These are phyloP conservation scores for Paramyrothecium sp. DNA, from an alignment of 2,329 filamentous ascomycete species.

Conservation along the genomic window DNA sequence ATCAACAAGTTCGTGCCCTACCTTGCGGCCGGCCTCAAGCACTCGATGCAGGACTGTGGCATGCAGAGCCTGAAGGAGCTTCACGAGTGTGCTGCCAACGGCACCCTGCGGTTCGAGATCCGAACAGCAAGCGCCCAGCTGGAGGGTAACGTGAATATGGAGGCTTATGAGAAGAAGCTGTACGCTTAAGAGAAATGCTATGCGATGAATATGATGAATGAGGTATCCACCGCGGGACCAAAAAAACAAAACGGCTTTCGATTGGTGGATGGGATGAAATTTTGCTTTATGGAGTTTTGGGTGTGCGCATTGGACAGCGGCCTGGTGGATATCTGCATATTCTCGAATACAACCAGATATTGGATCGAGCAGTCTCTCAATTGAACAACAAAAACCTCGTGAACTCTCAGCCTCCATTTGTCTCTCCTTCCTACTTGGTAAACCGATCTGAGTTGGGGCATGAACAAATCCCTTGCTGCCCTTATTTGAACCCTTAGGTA, in stretches of 20 bases:
- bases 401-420: not conserved
- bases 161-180: conserved; percentile 99
- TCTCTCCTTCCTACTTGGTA: too few species aligned
- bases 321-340: not conserved
- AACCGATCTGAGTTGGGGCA: too few species aligned
- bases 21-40: conserved; percentile 91
- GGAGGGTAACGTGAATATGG: conserved; percentile 97
- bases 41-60: conserved; percentile 95
- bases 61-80: conserved; percentile 76
- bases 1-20: conserved; percentile 96
- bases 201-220: conserved; percentile 13
- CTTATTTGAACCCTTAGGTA: too few species aligned
- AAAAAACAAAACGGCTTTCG: conserved; percentile 11
- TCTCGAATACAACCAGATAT: not conserved
- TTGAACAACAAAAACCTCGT: not conserved
- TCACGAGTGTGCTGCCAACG: conserved; percentile 70
- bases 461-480: too few species aligned
- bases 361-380: not conserved
- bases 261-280: conserved; percentile 3
- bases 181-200: conserved; percentile 65
- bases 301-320: not conserved
- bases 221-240: not conserved
- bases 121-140: conserved; percentile 91
- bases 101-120: conserved; percentile 87
- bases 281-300: not conserved